Percentiles rank a stretch among this genome's conserved stretches.
Conservation (phyloP, 1,284 basidiomycete genomes). For the Tranzscheliella williamsii region DNA sequence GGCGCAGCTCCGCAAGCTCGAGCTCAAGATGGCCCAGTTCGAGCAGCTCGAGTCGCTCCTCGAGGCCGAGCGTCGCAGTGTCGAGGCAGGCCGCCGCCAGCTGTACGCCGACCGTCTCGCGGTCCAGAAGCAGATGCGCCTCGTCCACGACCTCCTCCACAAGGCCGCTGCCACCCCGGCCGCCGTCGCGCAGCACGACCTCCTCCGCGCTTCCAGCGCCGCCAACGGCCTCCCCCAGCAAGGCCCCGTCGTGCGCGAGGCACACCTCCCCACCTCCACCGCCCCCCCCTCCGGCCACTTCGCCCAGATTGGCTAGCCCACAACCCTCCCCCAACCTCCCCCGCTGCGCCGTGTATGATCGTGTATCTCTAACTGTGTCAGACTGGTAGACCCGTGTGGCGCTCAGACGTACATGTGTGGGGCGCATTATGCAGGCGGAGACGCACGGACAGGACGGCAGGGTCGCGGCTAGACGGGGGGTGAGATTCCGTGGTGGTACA, state of each 20-base stretch:
- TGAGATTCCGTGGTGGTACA: too few species aligned
- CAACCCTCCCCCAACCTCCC: too few species aligned
- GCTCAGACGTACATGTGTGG: too few species aligned
- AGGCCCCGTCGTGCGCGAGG: conserved; percentile 52
- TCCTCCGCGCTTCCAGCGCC: conserved; percentile 35
- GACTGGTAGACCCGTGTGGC: too few species aligned
- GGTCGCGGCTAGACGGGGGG: too few species aligned
- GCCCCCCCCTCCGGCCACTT: conserved; percentile 16
- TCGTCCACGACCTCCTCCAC: conserved; percentile 52
- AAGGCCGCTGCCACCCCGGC: conserved; percentile 48
- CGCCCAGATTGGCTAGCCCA: conserved; percentile 39
- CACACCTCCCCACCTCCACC: not conserved
- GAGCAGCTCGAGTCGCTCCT: conserved; percentile 57
- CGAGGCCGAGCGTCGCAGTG: conserved; percentile 48
- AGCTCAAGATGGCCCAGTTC: conserved; percentile 63
- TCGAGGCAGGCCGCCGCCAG: conserved; percentile 54
- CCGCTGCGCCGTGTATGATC: too few species aligned
- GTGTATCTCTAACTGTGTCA: too few species aligned
- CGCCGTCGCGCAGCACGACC: conserved; percentile 38
- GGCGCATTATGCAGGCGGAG: too few species aligned
- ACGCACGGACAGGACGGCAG: too few species aligned
- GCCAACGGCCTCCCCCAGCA: conserved; percentile 53
- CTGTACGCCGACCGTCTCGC: conserved; percentile 55
- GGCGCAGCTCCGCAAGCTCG: conserved; percentile 87
- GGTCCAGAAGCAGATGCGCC: conserved; percentile 53